These are phyloP conservation scores for Panellus pusillus DNA, from an alignment of 768 basidiomycete genomes.

Conservation along the genomic window DNA sequence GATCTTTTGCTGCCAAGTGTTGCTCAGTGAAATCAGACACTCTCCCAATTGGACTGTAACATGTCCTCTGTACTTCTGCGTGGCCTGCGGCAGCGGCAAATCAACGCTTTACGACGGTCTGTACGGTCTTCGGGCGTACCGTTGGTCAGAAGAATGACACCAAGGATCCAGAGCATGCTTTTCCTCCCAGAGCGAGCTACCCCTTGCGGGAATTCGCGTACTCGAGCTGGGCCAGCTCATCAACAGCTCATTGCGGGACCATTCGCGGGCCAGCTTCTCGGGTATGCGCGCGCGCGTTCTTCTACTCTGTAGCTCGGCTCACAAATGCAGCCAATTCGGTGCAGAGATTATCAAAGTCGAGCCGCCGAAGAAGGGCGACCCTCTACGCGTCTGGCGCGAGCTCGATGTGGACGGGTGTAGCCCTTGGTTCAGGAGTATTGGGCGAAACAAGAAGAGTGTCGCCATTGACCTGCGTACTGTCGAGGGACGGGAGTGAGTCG, in stretches of 20 bases:
- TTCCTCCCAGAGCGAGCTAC: constrained; percentile 38
- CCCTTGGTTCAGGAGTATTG: constrained; percentile 75
- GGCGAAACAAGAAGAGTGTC: constrained; percentile 72
- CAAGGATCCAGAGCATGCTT: too few species aligned
- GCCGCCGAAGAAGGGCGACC: constrained; percentile 61
- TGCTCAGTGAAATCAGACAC: too few species aligned
- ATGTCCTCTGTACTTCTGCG: too few species aligned
- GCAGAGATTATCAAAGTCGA: constrained; percentile 77
- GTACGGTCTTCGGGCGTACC: too few species aligned
- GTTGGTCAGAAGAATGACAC: too few species aligned
- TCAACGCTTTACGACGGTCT: too few species aligned
- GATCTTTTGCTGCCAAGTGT: too few species aligned
- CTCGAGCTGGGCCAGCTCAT: constrained; percentile 72
- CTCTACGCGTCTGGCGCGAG: constrained; percentile 70
- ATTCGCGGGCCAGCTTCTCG: constrained; percentile 70
- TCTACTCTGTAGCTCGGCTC: background rate
- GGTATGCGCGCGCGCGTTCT: constrained; percentile 37
- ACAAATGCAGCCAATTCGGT: constrained; percentile 55
- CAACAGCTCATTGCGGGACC: constrained; percentile 71
- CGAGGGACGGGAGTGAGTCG: constrained; percentile 50
- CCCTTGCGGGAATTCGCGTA: constrained; percentile 62
- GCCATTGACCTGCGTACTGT: constrained; percentile 62
- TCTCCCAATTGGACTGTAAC: too few species aligned
- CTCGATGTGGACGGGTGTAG: constrained; percentile 69
- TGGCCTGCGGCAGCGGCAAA: too few species aligned